Conservation (phyloP, 2,329 filamentous ascomycete genomes). For the Clarireedia paspali region DNA sequence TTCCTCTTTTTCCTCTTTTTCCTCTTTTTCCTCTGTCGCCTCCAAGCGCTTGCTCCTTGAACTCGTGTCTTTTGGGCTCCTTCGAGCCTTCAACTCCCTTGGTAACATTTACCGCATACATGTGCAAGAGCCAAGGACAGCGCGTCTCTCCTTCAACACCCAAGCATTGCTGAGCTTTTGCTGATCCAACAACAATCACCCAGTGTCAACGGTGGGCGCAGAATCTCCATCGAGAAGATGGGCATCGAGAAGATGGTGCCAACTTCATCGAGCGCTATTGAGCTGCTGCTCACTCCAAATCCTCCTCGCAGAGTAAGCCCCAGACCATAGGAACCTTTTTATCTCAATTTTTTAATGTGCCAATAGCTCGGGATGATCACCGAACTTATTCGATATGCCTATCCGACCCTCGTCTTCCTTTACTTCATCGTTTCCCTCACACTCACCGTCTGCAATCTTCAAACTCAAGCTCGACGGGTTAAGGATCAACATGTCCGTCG, state of each 20-base stretch:
- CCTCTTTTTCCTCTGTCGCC: too few species aligned
- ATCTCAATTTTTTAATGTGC: background rate
- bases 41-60: too few species aligned
- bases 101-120: too few species aligned
- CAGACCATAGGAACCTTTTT: background rate
- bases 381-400: conserved; percentile 45
- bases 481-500: conserved; percentile 35
- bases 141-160: background rate
- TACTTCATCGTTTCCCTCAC: conserved; percentile 48
- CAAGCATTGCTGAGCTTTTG: background rate
- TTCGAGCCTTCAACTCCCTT: too few species aligned
- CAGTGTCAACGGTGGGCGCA: background rate
- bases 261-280: background rate
- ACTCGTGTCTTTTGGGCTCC: too few species aligned
- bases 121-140: too few species aligned
- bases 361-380: conserved; percentile 17
- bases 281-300: background rate
- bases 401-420: conserved; percentile 47
- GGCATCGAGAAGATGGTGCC: background rate
- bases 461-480: conserved; percentile 35
- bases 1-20: too few species aligned
- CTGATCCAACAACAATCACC: background rate
- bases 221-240: background rate
- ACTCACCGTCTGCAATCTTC: conserved; percentile 45
- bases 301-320: background rate